Evolutionary conservation across 306 rosid species (phyloP).

Genomic region (Urtica urens): DNA sequence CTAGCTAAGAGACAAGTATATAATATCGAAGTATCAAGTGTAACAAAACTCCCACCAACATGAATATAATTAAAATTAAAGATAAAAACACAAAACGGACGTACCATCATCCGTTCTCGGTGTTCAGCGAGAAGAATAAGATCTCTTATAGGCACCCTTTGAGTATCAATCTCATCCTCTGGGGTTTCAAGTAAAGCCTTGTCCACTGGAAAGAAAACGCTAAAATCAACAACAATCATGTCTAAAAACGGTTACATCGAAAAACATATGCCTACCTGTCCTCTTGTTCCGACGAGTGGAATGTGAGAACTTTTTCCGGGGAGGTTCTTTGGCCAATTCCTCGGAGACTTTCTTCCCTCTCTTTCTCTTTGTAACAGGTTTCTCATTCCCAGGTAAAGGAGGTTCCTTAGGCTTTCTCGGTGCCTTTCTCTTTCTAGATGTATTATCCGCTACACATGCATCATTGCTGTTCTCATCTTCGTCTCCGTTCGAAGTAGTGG

Average conservation of each 20-base stretch:
- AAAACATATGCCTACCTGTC: constrained; percentile 30
- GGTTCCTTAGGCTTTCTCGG: constrained; percentile 35
- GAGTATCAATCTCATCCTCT: constrained; percentile 62
- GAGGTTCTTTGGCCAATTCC: constrained; percentile 24
- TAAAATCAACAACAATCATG: constrained; percentile 14
- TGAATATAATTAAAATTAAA: no score
- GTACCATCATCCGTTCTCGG: constrained; percentile 55
- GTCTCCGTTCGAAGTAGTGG: constrained; percentile 20
- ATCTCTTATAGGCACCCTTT: constrained; percentile 44
- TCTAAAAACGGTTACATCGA: not conserved
- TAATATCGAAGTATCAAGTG: no score
- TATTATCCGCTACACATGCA: constrained; percentile 21
- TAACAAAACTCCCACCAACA: no score
- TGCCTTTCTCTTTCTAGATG: constrained; percentile 32
- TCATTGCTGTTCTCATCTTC: constrained; percentile 33
- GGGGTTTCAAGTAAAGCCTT: constrained; percentile 65
- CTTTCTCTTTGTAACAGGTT: constrained; percentile 37
- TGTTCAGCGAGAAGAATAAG: constrained; percentile 59
- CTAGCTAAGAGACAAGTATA: no score
- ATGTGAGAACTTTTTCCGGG: constrained; percentile 65
- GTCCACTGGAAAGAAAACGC: constrained; percentile 39
- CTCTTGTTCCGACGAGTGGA: constrained; percentile 62
- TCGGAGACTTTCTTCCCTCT: constrained; percentile 30
- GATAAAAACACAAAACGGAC: not conserved
- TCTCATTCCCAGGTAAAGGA: constrained; percentile 40